Evolutionary conservation across 2,329 filamentous ascomycete species (phyloP), one percentile per base, ranked within the genome.

Genomic region (Epichloe baconii): DNA sequence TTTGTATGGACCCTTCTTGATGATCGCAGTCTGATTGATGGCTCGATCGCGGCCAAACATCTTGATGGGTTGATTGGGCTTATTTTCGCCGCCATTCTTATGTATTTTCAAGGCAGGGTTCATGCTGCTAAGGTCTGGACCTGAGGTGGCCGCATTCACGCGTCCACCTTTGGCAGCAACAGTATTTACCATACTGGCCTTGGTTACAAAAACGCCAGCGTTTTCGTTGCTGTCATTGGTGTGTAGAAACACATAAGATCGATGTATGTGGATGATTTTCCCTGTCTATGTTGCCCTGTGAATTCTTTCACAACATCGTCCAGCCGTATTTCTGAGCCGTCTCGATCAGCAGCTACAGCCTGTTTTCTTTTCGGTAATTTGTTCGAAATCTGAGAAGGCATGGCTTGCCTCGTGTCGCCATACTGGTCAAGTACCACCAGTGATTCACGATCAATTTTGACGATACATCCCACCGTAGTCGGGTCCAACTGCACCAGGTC

Each of bases 381-480:
- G 68, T 93, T 93, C 26, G 88, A 83, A 56, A 98, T 89, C 64
- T 95, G 89, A 0, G 91, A 95, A 17, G 90, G 90, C 65, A 96
- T 82, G 3, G 95, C 75, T 56, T 86, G 86, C 54, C 88, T 83
- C 15, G 82, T 79, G 54, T 88, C 85, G 54, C 88, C 88, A 56
- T 93, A 86, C 65, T 98, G 93, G 62, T 98, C 91, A 11, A 98
- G 72, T 0, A 96, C 85, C 26, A 86, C 84, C 50, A 98, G 72
- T 0, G 88, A 91, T 68, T 98, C 93, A 49, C 90, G 85, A 62
- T 98, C 93, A 45, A 97, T 88, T 68, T 95, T 95, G 69, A 95
- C 84, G 54, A 98, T 83, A 64, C 88, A 95, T 52, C 85, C 93
- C 23, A 97, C 91, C 0, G 91, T 97, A 3, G 89, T 84, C 41